These are phyloP conservation scores for Esteya vermicola DNA, from an alignment of 2,329 filamentous ascomycete species.

Conservation along the genomic window DNA sequence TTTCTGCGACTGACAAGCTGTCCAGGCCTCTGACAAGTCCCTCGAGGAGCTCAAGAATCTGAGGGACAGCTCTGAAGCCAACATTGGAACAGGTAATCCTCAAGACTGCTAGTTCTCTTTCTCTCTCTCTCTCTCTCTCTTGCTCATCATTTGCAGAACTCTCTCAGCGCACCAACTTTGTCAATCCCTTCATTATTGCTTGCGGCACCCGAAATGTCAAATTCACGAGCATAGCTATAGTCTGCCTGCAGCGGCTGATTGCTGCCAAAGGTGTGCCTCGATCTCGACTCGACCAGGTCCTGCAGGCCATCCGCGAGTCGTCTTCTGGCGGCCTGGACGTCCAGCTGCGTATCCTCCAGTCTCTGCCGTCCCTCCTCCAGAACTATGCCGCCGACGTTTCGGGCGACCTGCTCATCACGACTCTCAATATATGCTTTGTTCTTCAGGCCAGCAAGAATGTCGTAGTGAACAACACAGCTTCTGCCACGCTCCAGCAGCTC, in stretches of 20 bases:
- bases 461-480: slow-evolving; percentile 89
- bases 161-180: slow-evolving; percentile 65
- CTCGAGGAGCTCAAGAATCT: slow-evolving; percentile 75
- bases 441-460: slow-evolving; percentile 84
- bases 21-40: slow-evolving; percentile 80
- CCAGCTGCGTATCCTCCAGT: slow-evolving; percentile 90
- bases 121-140: slow-evolving; percentile 6
- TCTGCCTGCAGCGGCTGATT: slow-evolving; percentile 79
- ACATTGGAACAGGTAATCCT: slow-evolving; percentile 60
- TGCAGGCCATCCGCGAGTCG: slow-evolving; percentile 78
- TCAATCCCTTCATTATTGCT: slow-evolving; percentile 86
- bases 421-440: slow-evolving; percentile 81
- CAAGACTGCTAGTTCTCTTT: too few species aligned
- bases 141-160: slow-evolving; percentile 47
- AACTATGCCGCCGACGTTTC: slow-evolving; percentile 76
- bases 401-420: slow-evolving; percentile 65
- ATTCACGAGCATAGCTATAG: slow-evolving; percentile 74
- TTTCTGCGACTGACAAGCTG: not conserved
- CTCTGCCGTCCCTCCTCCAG: slow-evolving; percentile 74
- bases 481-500: slow-evolving; percentile 90
- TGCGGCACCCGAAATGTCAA: slow-evolving; percentile 84
- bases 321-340: slow-evolving; percentile 72
- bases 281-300: slow-evolving; percentile 67
- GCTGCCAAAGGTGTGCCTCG: slow-evolving; percentile 67
- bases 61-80: slow-evolving; percentile 59